Percentiles rank a stretch among this genome's conserved stretches.
These are phyloP conservation scores for Wickerhamiella domercqiae DNA, from an alignment of 805 yeast genomes.

Conservation along the genomic window DNA sequence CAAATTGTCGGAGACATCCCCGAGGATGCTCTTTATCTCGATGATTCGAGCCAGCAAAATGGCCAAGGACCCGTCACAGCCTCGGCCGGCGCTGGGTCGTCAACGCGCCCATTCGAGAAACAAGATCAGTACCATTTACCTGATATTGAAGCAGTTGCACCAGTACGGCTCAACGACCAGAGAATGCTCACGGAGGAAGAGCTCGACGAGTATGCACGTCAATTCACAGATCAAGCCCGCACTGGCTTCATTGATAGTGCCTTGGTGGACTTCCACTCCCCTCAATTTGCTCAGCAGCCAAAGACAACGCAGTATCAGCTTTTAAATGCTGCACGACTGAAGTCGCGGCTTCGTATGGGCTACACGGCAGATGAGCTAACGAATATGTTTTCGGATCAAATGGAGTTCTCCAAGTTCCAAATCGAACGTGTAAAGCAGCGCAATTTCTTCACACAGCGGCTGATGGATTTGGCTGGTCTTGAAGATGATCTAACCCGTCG, in stretches of 20 bases:
- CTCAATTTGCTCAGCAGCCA: slow-evolving; percentile 64
- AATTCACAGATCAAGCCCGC: slow-evolving; percentile 39
- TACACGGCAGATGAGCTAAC: slow-evolving; percentile 80
- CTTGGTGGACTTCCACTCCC: slow-evolving; percentile 67
- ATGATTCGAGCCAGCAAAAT: slow-evolving; percentile 24
- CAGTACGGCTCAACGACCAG: slow-evolving; percentile 41
- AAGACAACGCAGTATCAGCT: slow-evolving; percentile 77
- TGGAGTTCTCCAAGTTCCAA: slow-evolving; percentile 88
- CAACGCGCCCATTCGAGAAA: slow-evolving; percentile 27
- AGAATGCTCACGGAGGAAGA: slow-evolving; percentile 66
- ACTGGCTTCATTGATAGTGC: slow-evolving; percentile 26
- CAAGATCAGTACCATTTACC: slow-evolving; percentile 85
- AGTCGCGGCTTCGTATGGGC: slow-evolving; percentile 90
- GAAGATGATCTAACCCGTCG: slow-evolving; percentile 36
- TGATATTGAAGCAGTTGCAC: slow-evolving; percentile 29
- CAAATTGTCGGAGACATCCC: slow-evolving; percentile 11
- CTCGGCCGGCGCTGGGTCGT: slow-evolving; percentile 6
- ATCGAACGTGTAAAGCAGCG: slow-evolving; percentile 84
- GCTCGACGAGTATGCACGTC: slow-evolving; percentile 41
- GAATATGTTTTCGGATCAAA: slow-evolving; percentile 60
- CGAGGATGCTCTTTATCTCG: slow-evolving; percentile 22
- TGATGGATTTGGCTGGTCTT: slow-evolving; percentile 75
- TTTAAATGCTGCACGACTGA: slow-evolving; percentile 61
- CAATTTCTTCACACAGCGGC: slow-evolving; percentile 72
- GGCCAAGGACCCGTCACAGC: slow-evolving; percentile 20